Evolutionary conservation across 805 yeast genomes (phyloP), one percentile per base, ranked within the genome.

Genomic region (Candida ulmi): DNA sequence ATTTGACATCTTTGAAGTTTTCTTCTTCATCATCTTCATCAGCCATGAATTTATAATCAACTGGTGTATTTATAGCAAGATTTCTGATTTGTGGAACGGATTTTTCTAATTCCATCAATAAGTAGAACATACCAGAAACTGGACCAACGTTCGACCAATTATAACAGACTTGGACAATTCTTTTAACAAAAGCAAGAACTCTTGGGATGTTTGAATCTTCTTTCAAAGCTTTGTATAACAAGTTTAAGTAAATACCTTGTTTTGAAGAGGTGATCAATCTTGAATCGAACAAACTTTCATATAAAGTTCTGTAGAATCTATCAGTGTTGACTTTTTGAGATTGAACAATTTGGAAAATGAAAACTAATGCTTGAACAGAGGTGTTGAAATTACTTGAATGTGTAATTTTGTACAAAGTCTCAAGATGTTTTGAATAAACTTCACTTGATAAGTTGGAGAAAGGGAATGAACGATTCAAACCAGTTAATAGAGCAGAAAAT

Each of bases 391-490:
- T 93, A 19, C 95, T 79, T 15, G 96, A 83, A 61, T 91, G 97
- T 5, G 97, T 90, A 58, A 91, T 91, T 54, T 78, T 78, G 72
- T 83, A 93, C 41, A 93, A 66, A 0, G 95, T 82, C 55, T 87
- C 83, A 55, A 91, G 68, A 63, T 93, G 97, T 44, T 74, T 69
- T 47, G 78, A 76, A 55, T 82, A 87, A 7, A 76, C 74, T 23
- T 82, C 80, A 29, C 78, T 73, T 15, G 88, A 80, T 39, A 93
- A 68, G 46, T 78, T 72, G 2, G 95, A 80, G 59, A 86, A 93
- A 40, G 98, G 98, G 71, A 87, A 91, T 1, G 98, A 90, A 65
- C 99, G 84, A 60, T 93, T 93, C 42, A 93, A 75, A 50, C 99
- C 99, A 1, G 99, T 88, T 48, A 93, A 74, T 41, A 93, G 72